Conservation (phyloP, 306 rosid genomes). For the Leucaena leucocephala region DNA sequence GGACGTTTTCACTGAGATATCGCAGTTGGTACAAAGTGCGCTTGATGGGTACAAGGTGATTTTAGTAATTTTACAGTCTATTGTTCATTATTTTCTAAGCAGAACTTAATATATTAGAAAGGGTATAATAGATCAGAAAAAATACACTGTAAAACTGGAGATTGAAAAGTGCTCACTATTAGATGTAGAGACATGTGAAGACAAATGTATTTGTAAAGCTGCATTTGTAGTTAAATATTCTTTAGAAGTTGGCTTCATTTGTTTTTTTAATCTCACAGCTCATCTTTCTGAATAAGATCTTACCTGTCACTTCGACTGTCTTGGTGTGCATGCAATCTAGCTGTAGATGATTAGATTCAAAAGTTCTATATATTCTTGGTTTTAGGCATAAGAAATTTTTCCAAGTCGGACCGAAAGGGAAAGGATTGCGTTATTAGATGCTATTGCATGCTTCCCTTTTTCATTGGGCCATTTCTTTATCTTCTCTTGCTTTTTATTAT, state of each 20-base stretch:
- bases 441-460: neutral
- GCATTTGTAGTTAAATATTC: neutral
- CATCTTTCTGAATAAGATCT: neutral
- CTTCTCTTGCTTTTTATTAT: conserved; percentile 4
- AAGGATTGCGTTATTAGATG: conserved; percentile 6
- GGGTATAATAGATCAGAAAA: neutral
- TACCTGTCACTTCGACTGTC: conserved; percentile 7
- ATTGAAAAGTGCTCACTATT: neutral
- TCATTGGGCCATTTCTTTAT: neutral
- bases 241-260: neutral
- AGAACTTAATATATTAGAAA: neutral
- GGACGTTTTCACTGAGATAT: conserved; percentile 83
- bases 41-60: conserved; percentile 94
- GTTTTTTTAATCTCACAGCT: conserved; percentile 12
- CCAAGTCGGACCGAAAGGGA: neutral
- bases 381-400: neutral
- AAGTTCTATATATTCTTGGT: conserved; percentile 7
- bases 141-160: neutral
- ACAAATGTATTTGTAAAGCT: neutral
- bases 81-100: conserved; percentile 4
- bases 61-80: neutral
- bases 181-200: neutral
- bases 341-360: neutral
- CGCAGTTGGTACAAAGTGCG: conserved; percentile 94
- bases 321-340: conserved; percentile 4